Evolutionary conservation across 2,329 filamentous ascomycete species (phyloP).

Genomic region (Coniochaeta sp.): DNA sequence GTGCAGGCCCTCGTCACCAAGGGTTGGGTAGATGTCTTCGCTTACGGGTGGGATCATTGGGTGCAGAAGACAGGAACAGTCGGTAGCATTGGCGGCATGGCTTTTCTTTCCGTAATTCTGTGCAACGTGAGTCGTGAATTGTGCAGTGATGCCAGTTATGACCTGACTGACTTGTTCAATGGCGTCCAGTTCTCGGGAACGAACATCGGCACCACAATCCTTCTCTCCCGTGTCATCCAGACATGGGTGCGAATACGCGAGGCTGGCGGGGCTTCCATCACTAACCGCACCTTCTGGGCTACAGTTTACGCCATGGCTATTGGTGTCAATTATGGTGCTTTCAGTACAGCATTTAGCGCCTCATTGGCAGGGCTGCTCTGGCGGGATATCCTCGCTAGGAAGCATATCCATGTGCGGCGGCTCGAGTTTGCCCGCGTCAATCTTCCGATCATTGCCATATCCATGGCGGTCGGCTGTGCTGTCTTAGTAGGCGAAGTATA

Average conservation of each 20-base stretch:
- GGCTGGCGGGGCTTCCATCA: slow-evolving; percentile 38
- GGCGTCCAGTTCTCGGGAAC: slow-evolving; percentile 60
- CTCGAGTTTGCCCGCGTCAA: slow-evolving; percentile 63
- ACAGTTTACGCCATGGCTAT: slow-evolving; percentile 69
- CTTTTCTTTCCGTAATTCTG: slow-evolving; percentile 60
- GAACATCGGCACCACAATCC: slow-evolving; percentile 69
- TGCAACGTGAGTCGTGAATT: slow-evolving; percentile 54
- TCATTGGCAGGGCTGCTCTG: slow-evolving; percentile 65
- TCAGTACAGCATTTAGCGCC: slow-evolving; percentile 64
- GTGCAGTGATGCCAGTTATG: neutral
- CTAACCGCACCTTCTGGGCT: slow-evolving; percentile 62
- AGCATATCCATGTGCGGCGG: slow-evolving; percentile 57
- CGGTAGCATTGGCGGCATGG: slow-evolving; percentile 65
- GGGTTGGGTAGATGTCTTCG: slow-evolving; percentile 68
- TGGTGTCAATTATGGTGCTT: slow-evolving; percentile 68
- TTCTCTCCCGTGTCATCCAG: slow-evolving; percentile 63
- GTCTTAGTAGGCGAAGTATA: slow-evolving; percentile 59
- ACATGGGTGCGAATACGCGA: slow-evolving; percentile 56
- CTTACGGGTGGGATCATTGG: slow-evolving; percentile 68
- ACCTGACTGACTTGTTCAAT: neutral
- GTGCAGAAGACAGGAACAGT: slow-evolving; percentile 61
- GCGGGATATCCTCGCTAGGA: slow-evolving; percentile 61
- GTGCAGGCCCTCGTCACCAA: slow-evolving; percentile 67
- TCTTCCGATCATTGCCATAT: slow-evolving; percentile 60
- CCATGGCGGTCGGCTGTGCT: slow-evolving; percentile 56